Evolutionary conservation across 108 stramenopile species (phyloP), one percentile per base, ranked within the genome.

Genomic region (Skeletonema menzelii): DNA sequence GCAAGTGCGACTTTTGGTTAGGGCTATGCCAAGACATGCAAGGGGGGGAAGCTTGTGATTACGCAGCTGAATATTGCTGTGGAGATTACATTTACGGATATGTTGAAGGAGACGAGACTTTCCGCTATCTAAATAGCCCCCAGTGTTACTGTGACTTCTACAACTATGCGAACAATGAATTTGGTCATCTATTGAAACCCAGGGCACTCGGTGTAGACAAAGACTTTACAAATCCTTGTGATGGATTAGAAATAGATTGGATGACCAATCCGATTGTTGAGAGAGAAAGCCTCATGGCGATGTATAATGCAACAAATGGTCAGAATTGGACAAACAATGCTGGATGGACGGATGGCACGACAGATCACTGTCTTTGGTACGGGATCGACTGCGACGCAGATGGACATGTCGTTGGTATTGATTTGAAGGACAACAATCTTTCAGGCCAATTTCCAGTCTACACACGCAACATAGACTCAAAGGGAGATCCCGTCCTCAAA

Each of bases 271-370:
- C n/a, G n/a, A n/a, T n/a, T n/a, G 11, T 11, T 35, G 83, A 90
- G 49, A 67, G 66, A 27, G 60, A 67, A 30, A 76, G 82, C 47
- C 78, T 88, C 19, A 46, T 57, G 24, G 27, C 57, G 11, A 61
- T 89, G n/a, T 89, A 70, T 63, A 14, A 69, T 13, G 75, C 44
- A n/a, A 85, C 78, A 8, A 74, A 72, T 44, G 88, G 88, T 27
- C 12, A 55, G 7, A 20, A 64, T 2, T 79, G 78, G 78, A 68
- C 26, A 11, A 38, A 76, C 8, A 64, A 32, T 15, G 46, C 44
- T 47, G 63, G 63, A 1, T 64, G 63, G 63, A 44, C 20, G n/a
- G 13, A 5, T 4, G 44, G 8, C 4, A 44, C 42, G 4, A 6
- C 6, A 19, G 4, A 47, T n/a, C 44, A 64, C 5, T 64, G 63